These are phyloP conservation scores for Epichloe uncinata DNA, from an alignment of 2,329 filamentous ascomycete species.

Conservation along the genomic window DNA sequence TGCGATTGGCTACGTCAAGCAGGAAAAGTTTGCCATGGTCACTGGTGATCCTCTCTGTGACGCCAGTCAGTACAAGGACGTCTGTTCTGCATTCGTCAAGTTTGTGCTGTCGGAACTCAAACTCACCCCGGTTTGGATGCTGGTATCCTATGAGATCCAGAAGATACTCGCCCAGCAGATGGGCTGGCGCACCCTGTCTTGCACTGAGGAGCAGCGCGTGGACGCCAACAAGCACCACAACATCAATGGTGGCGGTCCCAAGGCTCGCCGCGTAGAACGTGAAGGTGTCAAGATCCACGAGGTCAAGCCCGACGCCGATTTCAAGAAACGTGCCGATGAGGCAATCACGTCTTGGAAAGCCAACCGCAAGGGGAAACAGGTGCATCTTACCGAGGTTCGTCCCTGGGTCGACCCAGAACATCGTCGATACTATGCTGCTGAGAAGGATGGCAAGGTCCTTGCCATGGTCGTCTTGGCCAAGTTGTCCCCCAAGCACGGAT, in stretches of 20 bases:
- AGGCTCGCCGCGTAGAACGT: slow-evolving; percentile 66
- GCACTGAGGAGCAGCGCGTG: slow-evolving; percentile 78
- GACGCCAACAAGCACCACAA: slow-evolving; percentile 59
- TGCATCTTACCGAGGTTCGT: slow-evolving; percentile 79
- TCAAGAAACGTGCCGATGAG: slow-evolving; percentile 55
- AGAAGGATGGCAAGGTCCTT: slow-evolving; percentile 58
- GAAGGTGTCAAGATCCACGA: slow-evolving; percentile 74
- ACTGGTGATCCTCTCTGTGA: slow-evolving; percentile 84
- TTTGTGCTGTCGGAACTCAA: slow-evolving; percentile 56
- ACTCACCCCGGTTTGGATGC: slow-evolving; percentile 77
- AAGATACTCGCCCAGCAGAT: slow-evolving; percentile 67
- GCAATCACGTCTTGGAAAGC: slow-evolving; percentile 69
- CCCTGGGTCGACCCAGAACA: slow-evolving; percentile 79
- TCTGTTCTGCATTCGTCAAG: slow-evolving; percentile 61
- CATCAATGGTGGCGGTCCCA: slow-evolving; percentile 46
- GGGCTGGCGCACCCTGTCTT: slow-evolving; percentile 80
- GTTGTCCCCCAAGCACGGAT: slow-evolving; percentile 63
- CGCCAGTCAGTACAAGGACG: slow-evolving; percentile 56
- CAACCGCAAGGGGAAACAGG: slow-evolving; percentile 68
- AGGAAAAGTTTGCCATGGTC: slow-evolving; percentile 66
- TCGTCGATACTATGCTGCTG: slow-evolving; percentile 73
- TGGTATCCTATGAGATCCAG: slow-evolving; percentile 68
- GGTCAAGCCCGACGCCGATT: slow-evolving; percentile 53
- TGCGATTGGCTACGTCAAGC: slow-evolving; percentile 69
- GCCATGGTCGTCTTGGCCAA: slow-evolving; percentile 75